Percentiles rank a stretch among this genome's conserved stretches.
Conservation (phyloP, 2,329 filamentous ascomycete genomes). For the Lithohypha guttulata region DNA sequence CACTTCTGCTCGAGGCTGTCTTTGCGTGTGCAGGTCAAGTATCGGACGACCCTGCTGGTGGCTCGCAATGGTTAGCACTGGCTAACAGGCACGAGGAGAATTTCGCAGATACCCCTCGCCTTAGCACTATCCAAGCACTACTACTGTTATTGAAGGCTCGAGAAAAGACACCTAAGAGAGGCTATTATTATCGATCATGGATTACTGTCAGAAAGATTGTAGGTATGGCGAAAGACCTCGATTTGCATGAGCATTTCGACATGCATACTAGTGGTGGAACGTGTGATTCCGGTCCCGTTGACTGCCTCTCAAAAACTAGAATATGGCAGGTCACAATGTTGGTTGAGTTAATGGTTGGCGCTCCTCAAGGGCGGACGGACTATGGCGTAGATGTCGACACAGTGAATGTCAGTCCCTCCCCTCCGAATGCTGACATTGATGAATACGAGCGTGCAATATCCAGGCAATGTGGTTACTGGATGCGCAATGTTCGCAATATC, state of each 20-base stretch:
- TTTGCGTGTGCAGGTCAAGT: slow-evolving; percentile 81
- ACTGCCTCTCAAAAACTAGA: slow-evolving; percentile 74
- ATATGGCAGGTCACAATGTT: slow-evolving; percentile 84
- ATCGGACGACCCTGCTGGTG: slow-evolving; percentile 71
- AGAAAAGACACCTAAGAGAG: slow-evolving; percentile 82
- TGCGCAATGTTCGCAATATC: slow-evolving; percentile 66
- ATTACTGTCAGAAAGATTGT: slow-evolving; percentile 88
- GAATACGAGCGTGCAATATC: slow-evolving; percentile 67
- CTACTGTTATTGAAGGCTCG: slow-evolving; percentile 81
- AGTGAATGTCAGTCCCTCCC: slow-evolving; percentile 61
- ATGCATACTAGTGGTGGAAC: slow-evolving; percentile 61
- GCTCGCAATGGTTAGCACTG: slow-evolving; percentile 84
- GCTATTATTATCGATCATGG: slow-evolving; percentile 96
- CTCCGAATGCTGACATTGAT: slow-evolving; percentile 56
- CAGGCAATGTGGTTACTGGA: slow-evolving; percentile 72
- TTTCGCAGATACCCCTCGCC: slow-evolving; percentile 80
- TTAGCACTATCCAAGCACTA: slow-evolving; percentile 86
- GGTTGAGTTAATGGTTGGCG: slow-evolving; percentile 85
- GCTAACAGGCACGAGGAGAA: slow-evolving; percentile 82
- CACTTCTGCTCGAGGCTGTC: slow-evolving; percentile 76
- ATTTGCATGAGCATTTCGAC: slow-evolving; percentile 75
- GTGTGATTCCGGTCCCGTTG: slow-evolving; percentile 58
- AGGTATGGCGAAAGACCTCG: slow-evolving; percentile 85
- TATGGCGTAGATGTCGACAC: slow-evolving; percentile 63
- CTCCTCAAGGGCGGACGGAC: slow-evolving; percentile 78